Base-by-base conservation (phyloP, 805 yeast genomes). In the Pichia cephalocereana region DNA sequence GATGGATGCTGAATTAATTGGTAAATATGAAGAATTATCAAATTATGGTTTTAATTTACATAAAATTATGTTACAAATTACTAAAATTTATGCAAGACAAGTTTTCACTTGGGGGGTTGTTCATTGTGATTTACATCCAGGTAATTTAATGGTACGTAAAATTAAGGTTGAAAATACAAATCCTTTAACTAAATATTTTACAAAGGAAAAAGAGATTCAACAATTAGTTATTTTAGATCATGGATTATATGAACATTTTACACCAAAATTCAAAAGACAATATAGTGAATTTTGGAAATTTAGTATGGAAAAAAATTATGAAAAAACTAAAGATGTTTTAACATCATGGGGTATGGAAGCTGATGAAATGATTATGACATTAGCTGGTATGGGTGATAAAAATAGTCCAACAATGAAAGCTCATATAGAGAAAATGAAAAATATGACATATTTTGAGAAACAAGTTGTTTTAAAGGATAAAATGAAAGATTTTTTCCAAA, bases 91-190 rank as follows among this genome's bases (percentile, higher is more conserved):
- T 54, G 76, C 80, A 23, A 70, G 73, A 51, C 86, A 79, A 64
- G 76, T 81, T 17, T 83, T 81, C 60, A 64, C 70, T 31, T 83
- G 83, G 75, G 88, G 87, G 7, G 68, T 76, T 32, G 79, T 83
- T 17, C 89, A 83, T 59, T 76, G 86, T 46, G 90, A 83, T 58
- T 86, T 91, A 12, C 95, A 85, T 57, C 93, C 93, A 1, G 95
- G 95, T 7, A 86, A 85, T 60, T 63, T 86, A 54, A 59, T 86
- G 47, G 77, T 80, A 5, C 66, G 89, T 38, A 56, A 60, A 30
- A 60, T 60, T 19, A 32, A 41, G 37, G 41, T 53, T 11, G 30
- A 28, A 41, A 46, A 50, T 31, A 31, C 41, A 7, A 45, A 42
- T 30, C n/a, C 37, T n/a, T 46, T 50, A 7, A 44, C 46, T 2